Base-by-base conservation (phyloP, 768 basidiomycete genomes). In the Calocybe gangraenosa region DNA sequence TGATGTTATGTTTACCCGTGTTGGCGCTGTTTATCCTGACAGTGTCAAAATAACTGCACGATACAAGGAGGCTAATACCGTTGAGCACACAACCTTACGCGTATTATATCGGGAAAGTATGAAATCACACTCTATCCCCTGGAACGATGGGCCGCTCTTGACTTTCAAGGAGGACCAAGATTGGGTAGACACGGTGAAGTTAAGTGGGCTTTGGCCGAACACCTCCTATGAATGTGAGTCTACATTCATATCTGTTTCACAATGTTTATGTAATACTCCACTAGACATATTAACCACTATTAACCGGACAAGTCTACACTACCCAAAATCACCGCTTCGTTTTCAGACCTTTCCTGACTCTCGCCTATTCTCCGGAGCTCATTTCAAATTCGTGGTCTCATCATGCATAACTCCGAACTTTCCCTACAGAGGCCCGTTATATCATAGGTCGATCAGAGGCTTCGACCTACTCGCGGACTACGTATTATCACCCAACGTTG, bases 331-430 rank as follows among this genome's bases (percentile, higher is more conserved):
- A 4, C 77, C 82, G 6, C 73, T 85, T 37, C 60, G 61, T 17
- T 89, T 91, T 68, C 77, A 67, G 47, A 91, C 87, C 7, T 86
- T 84, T 64, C 86, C 87, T 2, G 87, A 90, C 58, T 73, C 82
- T 7, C 70, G 76, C 8, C 68, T 86, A 17, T 56, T 71, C 7
- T 60, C 66, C 18, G 76, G 77, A 21, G 66, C 64, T 23, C 75
- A 75, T 57, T 87, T 85, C 67, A 78, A 81, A 39, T 91, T 89
- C 60, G 58, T 87, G 17, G 78, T 76, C 14, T 71, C 82, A 0
- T 83, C 80, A 3, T 89, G 87, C 58, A 66, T 81, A 37, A 76
- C 70, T 5, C 81, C 84, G 9, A 87, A 86, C 53, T 89, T 85
- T 58, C 87, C 87, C 3, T 87, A 87, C 61, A 58, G 51, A n/a